Evolutionary conservation across 23 red algal genomes (phyloP).

Genomic region (Rhodosorus marinus): DNA sequence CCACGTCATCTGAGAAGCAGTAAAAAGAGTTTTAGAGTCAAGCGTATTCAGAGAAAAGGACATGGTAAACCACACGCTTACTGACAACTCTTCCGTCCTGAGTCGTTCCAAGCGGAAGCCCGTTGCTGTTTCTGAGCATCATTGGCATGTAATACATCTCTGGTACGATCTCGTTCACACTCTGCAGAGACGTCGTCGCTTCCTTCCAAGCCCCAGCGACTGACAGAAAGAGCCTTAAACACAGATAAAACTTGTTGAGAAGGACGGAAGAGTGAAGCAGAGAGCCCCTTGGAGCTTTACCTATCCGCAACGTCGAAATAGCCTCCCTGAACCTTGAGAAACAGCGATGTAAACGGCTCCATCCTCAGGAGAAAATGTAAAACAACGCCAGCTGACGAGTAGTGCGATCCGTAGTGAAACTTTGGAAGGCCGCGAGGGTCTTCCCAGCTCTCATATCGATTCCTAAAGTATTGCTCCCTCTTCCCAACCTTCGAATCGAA

Average conservation of each 20-base stretch:
- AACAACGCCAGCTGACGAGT: constrained; percentile 51
- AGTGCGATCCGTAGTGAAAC: constrained; percentile 75
- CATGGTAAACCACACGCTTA: constrained; percentile 2
- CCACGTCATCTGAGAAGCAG: constrained; percentile 36
- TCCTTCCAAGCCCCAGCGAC: neutral
- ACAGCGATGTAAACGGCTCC: constrained; percentile 34
- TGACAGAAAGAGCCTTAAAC: neutral
- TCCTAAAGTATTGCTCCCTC: constrained; percentile 15
- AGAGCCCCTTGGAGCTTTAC: constrained; percentile 22
- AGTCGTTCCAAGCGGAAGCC: constrained; percentile 19
- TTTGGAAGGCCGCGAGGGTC: neutral
- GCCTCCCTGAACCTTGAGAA: constrained; percentile 52
- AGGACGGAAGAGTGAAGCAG: constrained; percentile 21
- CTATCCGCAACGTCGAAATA: constrained; percentile 58
- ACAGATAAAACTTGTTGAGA: constrained; percentile 23
- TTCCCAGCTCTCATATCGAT: constrained; percentile 2
- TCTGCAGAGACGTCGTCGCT: neutral
- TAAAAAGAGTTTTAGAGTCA: constrained; percentile 26
- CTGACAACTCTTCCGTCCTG: constrained; percentile 53
- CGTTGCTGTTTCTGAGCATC: neutral
- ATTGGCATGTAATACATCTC: neutral
- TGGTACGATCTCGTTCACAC: neutral
- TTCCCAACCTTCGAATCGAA: constrained; percentile 5
- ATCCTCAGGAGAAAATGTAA: constrained; percentile 66
- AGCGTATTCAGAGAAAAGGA: constrained; percentile 10